phyloP scores from a whole-genome alignment of 768 basidiomycete genomes.

The Dacryopinax primogenitus region DNA sequence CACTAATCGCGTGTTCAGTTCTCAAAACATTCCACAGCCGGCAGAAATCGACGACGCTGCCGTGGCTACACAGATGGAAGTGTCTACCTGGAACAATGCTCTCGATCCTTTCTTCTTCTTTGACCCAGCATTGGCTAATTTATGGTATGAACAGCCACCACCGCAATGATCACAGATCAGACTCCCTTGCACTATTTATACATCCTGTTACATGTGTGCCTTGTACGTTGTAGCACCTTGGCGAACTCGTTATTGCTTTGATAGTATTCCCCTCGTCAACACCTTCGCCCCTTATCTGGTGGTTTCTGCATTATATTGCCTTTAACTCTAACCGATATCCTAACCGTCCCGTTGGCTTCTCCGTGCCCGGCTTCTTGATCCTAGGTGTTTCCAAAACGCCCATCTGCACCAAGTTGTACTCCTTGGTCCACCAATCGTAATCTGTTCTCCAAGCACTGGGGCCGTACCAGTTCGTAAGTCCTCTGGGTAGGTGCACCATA shows the following conservation, averaged over 20 bases:
- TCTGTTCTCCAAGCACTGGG: slow-evolving; percentile 20
- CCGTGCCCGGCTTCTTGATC: slow-evolving; percentile 18
- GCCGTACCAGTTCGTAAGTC: slow-evolving; percentile 20
- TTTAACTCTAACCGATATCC: background rate
- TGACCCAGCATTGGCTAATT: background rate
- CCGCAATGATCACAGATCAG: too few relatives aligned
- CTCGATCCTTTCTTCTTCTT: slow-evolving; percentile 1
- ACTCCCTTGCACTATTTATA: background rate
- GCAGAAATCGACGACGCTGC: background rate
- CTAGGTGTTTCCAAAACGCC: slow-evolving; percentile 19
- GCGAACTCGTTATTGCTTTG: background rate
- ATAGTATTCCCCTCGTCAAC: background rate
- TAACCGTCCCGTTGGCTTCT: background rate
- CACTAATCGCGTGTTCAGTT: background rate
- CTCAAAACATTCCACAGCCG: background rate
- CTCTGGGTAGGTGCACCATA: slow-evolving; percentile 17
- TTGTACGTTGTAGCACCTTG: background rate
- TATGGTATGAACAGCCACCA: background rate
- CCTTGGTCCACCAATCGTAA: slow-evolving; percentile 21
- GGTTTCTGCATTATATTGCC: background rate
- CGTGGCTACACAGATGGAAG: background rate
- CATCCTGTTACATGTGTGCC: background rate
- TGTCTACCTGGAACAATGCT: background rate
- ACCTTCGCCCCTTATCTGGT: background rate
- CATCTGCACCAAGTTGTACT: slow-evolving; percentile 18